phyloP scores from a whole-genome alignment of 1,139 yeast species.

The Hyphopichia khmerensis region DNA sequence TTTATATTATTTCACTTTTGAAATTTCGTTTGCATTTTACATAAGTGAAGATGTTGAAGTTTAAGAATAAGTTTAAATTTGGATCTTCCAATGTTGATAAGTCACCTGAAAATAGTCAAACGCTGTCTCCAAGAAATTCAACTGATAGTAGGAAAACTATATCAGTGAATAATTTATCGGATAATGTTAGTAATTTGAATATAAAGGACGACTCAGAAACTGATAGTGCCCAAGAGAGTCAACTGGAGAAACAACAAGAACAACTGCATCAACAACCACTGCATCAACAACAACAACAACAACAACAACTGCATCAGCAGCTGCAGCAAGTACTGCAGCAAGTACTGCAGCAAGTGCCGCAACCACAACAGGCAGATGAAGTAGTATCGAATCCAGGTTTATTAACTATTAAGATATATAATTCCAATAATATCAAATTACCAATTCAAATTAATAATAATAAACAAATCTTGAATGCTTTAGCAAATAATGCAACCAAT shows the following conservation, averaged over 20 bases:
- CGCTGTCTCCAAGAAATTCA: conserved; percentile 18
- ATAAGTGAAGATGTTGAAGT: conserved; percentile 40
- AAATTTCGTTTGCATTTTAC: too few relatives aligned
- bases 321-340: too few relatives aligned
- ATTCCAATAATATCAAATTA: conserved; percentile 57
- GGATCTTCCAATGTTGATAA: conserved; percentile 19
- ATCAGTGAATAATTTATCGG: conserved; percentile 21
- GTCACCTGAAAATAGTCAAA: background rate
- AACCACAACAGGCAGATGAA: background rate
- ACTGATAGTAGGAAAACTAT: conserved; percentile 28
- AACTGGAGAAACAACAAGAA: conserved; percentile 3
- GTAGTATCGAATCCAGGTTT: conserved; percentile 56
- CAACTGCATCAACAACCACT: too few relatives aligned
- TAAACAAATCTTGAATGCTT: conserved; percentile 50
- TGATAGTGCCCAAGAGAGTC: background rate
- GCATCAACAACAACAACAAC: conserved; percentile 4
- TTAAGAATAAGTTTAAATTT: conserved; percentile 48
- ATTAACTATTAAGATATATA: conserved; percentile 66
- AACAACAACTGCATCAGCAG: background rate
- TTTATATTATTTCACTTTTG: too few relatives aligned
- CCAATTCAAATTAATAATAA: conserved; percentile 61
- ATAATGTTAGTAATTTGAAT: conserved; percentile 11
- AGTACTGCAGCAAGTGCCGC: background rate
- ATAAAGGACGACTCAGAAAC: background rate
- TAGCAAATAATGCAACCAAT: conserved; percentile 49